Base-by-base conservation (phyloP, 108 stramenopile genomes). In the Nitzschia inconspicua region DNA sequence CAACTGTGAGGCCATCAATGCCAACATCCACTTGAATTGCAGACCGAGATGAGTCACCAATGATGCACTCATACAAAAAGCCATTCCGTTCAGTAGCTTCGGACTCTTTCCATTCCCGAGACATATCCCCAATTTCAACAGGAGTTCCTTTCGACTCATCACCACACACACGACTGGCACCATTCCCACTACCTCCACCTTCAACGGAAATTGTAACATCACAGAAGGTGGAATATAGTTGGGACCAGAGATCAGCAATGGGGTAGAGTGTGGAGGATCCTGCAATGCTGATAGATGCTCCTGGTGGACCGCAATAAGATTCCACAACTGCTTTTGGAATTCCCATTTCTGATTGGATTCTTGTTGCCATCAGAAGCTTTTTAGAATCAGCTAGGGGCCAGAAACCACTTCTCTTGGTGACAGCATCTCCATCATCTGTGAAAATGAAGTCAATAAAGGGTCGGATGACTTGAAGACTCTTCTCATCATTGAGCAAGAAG, bases 51-150 rank as follows among this genome's bases (percentile, higher is more conserved):
- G 18, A 4, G 44, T 48, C 49, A 1, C 49, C 68, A 7, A 20
- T 10, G 11, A 41, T n/a, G 49, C 69, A 70, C 26, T 37, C 26
- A 30, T 64, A 70, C 19, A 58, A 36, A 28, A 57, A 32, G n/a
- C n/a, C n/a, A n/a, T n/a, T n/a, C n/a, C n/a, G n/a, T n/a, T 57
- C 2, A 11, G 62, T 27, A 18, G 31, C 62, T 16, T 40, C 47
- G 9, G 19, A 25, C n/a, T n/a, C n/a, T 4, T 57, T 43, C 50
- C 61, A 70, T 19, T 63, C 47, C 13, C 69, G 4, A 19, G 57
- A 60, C 69, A 70, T 63, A 20, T 29, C 29, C 6, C 69, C 62
- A 40, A 70, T 57, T 22, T 59, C 58, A 40, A 68, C 66, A 37
- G 65, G 16, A 24, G 20, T 11, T 4, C 57, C 47, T 14, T n/a